Evolutionary conservation across 495 filamentous ascomycete genomes (phyloP).

Genomic region (Hyphodiscus hymeniophilus): DNA sequence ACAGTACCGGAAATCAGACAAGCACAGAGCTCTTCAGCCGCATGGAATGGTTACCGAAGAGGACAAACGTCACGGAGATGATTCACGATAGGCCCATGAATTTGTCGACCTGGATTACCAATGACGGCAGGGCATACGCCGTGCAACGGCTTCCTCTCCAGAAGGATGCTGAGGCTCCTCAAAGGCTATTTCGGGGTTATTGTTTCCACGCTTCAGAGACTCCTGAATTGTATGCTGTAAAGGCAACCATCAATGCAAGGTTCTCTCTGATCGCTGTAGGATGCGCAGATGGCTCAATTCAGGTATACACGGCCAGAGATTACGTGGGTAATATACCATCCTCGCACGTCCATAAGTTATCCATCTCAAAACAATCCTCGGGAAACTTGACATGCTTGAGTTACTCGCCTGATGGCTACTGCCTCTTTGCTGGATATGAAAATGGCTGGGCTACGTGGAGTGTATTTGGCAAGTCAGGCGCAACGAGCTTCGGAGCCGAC

Average conservation of each 20-base stretch:
- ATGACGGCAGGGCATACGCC: slow-evolving; percentile 83
- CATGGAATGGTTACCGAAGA: slow-evolving; percentile 76
- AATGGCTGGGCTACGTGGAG: slow-evolving; percentile 95
- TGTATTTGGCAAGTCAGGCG: slow-evolving; percentile 85
- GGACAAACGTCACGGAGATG: slow-evolving; percentile 72
- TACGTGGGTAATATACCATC: slow-evolving; percentile 88
- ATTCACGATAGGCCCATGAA: slow-evolving; percentile 97
- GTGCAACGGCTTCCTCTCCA: slow-evolving; percentile 59
- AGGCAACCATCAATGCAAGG: slow-evolving; percentile 80
- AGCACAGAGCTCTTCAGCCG: slow-evolving; percentile 83
- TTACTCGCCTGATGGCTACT: slow-evolving; percentile 96
- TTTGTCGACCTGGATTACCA: slow-evolving; percentile 86
- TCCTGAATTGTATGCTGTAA: slow-evolving; percentile 52
- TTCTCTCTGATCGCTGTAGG: slow-evolving; percentile 89
- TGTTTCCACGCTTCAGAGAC: slow-evolving; percentile 73
- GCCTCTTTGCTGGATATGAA: slow-evolving; percentile 88
- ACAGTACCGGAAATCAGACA: slow-evolving; percentile 73
- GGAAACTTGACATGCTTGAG: slow-evolving; percentile 65
- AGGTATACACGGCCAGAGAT: slow-evolving; percentile 84
- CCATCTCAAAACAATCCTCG: slow-evolving; percentile 52
- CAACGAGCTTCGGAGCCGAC: slow-evolving; percentile 71
- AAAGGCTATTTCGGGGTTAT: slow-evolving; percentile 78
- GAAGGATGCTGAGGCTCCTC: slow-evolving; percentile 29
- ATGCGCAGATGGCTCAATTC: slow-evolving; percentile 70
- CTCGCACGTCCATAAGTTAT: slow-evolving; percentile 68